Evolutionary conservation across 2,329 filamentous ascomycete species (phyloP).

Genomic region (Ascosphaera aggregata): DNA sequence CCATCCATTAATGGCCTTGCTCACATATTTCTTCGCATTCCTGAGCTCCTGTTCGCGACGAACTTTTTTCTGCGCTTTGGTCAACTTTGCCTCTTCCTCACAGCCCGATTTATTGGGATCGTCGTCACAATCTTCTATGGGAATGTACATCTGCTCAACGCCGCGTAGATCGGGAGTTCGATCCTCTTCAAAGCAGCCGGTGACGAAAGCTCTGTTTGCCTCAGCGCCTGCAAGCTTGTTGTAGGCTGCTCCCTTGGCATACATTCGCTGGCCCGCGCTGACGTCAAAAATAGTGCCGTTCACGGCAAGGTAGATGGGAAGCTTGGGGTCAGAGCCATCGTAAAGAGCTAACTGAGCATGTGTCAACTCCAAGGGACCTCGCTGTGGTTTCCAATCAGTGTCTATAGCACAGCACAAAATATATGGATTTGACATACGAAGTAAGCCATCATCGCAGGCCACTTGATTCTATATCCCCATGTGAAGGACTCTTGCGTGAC

Average conservation of each 20-base stretch:
- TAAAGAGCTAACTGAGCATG: conserved; percentile 48
- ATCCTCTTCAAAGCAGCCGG: conserved; percentile 78
- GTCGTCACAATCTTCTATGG: conserved; percentile 36
- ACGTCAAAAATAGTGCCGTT: conserved; percentile 46
- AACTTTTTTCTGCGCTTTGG: conserved; percentile 22
- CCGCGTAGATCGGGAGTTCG: conserved; percentile 64
- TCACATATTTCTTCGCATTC: conserved; percentile 39
- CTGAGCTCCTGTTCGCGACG: conserved; percentile 38
- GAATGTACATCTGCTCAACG: conserved; percentile 62
- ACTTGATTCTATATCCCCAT: conserved; percentile 44
- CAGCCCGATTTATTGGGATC: conserved; percentile 12
- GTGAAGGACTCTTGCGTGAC: conserved; percentile 45
- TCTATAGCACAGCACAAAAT: neutral
- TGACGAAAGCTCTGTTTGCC: conserved; percentile 72
- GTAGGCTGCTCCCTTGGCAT: conserved; percentile 72
- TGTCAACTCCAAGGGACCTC: conserved; percentile 44
- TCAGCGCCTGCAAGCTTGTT: conserved; percentile 69
- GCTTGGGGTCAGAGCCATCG: conserved; percentile 50
- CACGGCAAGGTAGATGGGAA: conserved; percentile 76
- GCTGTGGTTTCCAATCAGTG: conserved; percentile 10
- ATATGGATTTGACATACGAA: conserved; percentile 27
- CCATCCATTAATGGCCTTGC: conserved; percentile 55
- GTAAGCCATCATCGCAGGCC: conserved; percentile 34
- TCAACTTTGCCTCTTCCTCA: conserved; percentile 11
- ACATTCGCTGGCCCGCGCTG: conserved; percentile 29